Base-by-base conservation (phyloP, 2,329 filamentous ascomycete genomes). In the Herpotrichia juniperi region DNA sequence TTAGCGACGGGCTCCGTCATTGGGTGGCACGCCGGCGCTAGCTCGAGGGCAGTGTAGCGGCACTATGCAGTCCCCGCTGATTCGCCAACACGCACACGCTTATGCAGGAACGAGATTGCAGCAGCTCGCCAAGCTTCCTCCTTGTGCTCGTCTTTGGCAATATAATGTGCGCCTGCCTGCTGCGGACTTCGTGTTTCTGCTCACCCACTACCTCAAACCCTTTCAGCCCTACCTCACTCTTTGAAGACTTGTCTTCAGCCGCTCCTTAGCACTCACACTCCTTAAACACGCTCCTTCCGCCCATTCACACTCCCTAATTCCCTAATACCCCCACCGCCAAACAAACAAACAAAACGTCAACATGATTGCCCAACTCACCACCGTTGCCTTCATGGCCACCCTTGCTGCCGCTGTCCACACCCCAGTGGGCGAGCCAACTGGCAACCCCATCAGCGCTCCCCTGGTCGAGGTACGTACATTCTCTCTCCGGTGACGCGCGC, bases 401-500 rank as follows among this genome's bases (percentile, higher is more conserved):
- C 73, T 85, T 53, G 78, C 81, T 57, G 68, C 68, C 53, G 68
- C 67, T 31, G 51, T 66, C 57, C 64, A 69, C 50, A 54, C 56
- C 30, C 59, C 70, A 16, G 62, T 68, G 45, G 64, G 61, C 56
- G 57, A 68, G 44, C 66, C 75, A 58, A 42, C 35, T 21, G 84
- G 83, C 65, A 87, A 87, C 71, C 74, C 84, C 46, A 82, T 87
- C 74, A 61, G 61, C 56, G 70, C 67, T 19, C 85, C 78, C 24
- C 69, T 83, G 58, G 74, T 78, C 65, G 74, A 81, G 67, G 72
- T 74, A 69, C 34, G 69, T 66, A 32, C 17, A 30, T 46, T 16
- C 14, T 25, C 12, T 14, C 2, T 43, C 16, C 2, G 16, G 25
- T 39, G 17, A n/a, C 9, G 9, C 42, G 40, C 42, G 5, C n/a